Evolutionary conservation across 2,329 filamentous ascomycete genomes (phyloP).

Genomic region (Paracamarosporium sp.): DNA sequence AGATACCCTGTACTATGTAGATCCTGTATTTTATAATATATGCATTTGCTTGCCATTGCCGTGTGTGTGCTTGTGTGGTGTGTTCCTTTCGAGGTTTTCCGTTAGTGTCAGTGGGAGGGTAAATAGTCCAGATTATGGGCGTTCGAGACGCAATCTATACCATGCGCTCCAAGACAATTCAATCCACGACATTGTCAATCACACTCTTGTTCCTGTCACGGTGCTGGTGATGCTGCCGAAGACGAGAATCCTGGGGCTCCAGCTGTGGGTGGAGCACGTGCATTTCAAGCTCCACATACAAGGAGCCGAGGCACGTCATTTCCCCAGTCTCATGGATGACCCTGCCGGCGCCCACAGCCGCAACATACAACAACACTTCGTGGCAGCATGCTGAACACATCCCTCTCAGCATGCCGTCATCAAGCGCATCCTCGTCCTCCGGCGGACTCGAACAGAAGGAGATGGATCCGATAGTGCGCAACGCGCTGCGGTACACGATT

Average conservation of each 20-base stretch:
- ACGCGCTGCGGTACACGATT: conserved; percentile 82
- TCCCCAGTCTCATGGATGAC: conserved; percentile 11
- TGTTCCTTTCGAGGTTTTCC: neutral
- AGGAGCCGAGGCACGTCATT: conserved; percentile 15
- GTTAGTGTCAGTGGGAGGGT: neutral
- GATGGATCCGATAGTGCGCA: conserved; percentile 77
- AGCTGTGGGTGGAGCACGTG: conserved; percentile 1
- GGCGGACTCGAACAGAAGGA: conserved; percentile 55
- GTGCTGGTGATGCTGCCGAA: too few relatives aligned
- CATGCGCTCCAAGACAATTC: too few relatives aligned
- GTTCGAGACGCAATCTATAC: too few relatives aligned
- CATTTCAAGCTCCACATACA: neutral
- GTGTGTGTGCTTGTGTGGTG: neutral
- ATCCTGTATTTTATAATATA: neutral
- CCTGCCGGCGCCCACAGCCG: neutral
- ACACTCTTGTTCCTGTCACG: too few relatives aligned
- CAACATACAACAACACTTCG: conserved; percentile 12
- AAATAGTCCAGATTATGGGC: too few relatives aligned
- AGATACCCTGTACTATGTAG: conserved; percentile 10
- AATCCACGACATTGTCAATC: neutral
- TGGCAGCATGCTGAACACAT: conserved; percentile 6
- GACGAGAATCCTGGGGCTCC: too few relatives aligned
- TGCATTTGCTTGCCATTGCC: neutral
- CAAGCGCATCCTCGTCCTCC: conserved; percentile 32
- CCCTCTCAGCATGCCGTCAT: conserved; percentile 41